Evolutionary conservation across 257 asterid species (phyloP), one percentile per base, ranked within the genome.

Genomic region (Scutellaria galericulata): DNA sequence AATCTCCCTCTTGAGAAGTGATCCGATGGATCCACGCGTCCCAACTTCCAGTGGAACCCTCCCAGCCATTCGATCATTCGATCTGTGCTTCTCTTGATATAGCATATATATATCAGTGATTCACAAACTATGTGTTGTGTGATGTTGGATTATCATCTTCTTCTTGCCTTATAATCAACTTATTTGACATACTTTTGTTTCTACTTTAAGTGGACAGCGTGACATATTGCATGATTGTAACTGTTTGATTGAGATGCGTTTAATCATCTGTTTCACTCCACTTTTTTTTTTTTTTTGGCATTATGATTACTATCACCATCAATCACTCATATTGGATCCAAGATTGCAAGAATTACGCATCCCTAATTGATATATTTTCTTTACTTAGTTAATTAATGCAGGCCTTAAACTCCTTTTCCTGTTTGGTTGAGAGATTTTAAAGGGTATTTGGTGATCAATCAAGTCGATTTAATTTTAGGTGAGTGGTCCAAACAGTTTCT

Each of bases 1-100:
- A 8, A 90, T 92, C 86, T 92, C 98, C 84, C 82, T 84, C 87
- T 85, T 85, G 64, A 85, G 87, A 20, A 92, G 98, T 39, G 97
- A 90, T 78, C 95, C 98, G 52, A 92, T 79, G 7, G 97, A 88
- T 44, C 98, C 98, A 13, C 95, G 85, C 3, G 97, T 82, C 15
- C 90, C 98, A 13, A 92, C 84, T 70, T 88, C 90, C 75, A 83
- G 42, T 0, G 90, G 87, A 42, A 74, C 66, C 48, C 55, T 78
- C 60, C 78, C 86, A 27, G 71, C 78, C 95, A 89, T 84, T 69
- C 48, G 40, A 44, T 67, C 7, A 9, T 53, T 11, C 7, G 40
- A 8, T 37, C 18, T 64, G 18, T 24, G 7, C 24, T 22, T n/a
- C 2, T 39, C 68, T 75, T 64, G 51, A 45, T 72, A 5, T 9